These are phyloP conservation scores for Populus alba DNA, from an alignment of 345 rosid genomes.

Conservation along the genomic window DNA sequence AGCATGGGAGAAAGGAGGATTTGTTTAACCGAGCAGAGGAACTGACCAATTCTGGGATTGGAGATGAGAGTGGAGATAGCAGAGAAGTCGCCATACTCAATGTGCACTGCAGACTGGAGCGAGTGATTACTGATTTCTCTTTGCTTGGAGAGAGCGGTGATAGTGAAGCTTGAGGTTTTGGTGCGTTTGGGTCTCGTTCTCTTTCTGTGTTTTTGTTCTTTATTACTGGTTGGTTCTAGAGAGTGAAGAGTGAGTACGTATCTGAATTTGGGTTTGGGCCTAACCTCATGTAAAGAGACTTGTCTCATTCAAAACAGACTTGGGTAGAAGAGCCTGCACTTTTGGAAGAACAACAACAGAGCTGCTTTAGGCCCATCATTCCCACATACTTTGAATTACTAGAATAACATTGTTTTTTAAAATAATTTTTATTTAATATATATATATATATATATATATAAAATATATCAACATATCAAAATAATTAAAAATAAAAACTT, in stretches of 20 bases:
- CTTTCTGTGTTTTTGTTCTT: no score
- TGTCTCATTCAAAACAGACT: background rate
- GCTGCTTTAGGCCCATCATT: background rate
- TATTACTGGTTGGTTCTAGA: no score
- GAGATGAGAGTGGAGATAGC: constrained; percentile 47
- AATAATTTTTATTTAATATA: no score
- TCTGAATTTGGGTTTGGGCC: no score
- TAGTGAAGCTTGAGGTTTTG: constrained; percentile 5
- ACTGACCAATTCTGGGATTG: constrained; percentile 26
- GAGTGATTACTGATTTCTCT: background rate
- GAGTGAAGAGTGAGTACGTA: no score
- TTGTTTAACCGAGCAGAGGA: constrained; percentile 28
- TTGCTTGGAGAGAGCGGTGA: background rate
- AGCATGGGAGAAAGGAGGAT: constrained; percentile 44
- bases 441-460: no score
- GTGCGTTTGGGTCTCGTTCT: background rate
- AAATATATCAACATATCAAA: no score
- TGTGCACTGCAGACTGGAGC: background rate
- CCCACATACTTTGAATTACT: background rate
- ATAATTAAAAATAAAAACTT: no score
- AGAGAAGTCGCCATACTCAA: constrained; percentile 53
- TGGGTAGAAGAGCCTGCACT: no score
- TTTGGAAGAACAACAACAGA: background rate
- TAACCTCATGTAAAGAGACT: background rate
- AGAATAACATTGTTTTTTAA: no score